These are phyloP conservation scores for Boeremia exigua DNA, from an alignment of 2,329 filamentous ascomycete genomes.

Conservation along the genomic window DNA sequence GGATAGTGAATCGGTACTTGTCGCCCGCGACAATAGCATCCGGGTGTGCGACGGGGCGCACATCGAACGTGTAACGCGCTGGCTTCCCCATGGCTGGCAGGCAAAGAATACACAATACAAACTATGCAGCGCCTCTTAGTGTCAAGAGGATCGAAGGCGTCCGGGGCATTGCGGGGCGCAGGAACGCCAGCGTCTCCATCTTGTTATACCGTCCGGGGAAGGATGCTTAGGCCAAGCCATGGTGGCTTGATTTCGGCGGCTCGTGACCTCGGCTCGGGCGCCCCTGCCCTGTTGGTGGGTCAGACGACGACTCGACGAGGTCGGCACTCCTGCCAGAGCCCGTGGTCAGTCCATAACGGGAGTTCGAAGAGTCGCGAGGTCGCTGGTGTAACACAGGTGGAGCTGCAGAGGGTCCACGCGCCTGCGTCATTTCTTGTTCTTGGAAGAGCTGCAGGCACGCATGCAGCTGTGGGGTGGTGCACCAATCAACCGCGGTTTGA, in stretches of 20 bases:
- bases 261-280: slow-evolving; percentile 36
- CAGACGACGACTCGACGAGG: slow-evolving; percentile 24
- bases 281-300: slow-evolving; percentile 19
- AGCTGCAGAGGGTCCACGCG: slow-evolving; percentile 23
- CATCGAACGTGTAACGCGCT: slow-evolving; percentile 53
- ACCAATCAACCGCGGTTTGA: not conserved
- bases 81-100: slow-evolving; percentile 35
- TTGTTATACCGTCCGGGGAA: slow-evolving; percentile 33
- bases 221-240: slow-evolving; percentile 30
- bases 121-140: slow-evolving; percentile 16
- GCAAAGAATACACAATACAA: slow-evolving; percentile 13
- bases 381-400: slow-evolving; percentile 19
- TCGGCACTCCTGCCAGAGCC: slow-evolving; percentile 23
- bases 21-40: slow-evolving; percentile 55
- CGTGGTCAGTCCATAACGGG: slow-evolving; percentile 13
- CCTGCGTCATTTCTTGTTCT: slow-evolving; percentile 16
- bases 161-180: slow-evolving; percentile 26
- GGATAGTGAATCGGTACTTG: slow-evolving; percentile 65
- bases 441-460: slow-evolving; percentile 5
- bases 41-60: slow-evolving; percentile 53
- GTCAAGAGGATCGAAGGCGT: slow-evolving; percentile 12
- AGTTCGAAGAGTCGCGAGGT: slow-evolving; percentile 15
- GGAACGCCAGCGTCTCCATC: slow-evolving; percentile 26
- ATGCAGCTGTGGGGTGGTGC: slow-evolving; percentile 1
- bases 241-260: slow-evolving; percentile 30